Percentiles rank a stretch among this genome's conserved stretches.
Evolutionary conservation across 2,329 filamentous ascomycete genomes (phyloP).

Genomic region (Penicillium sp.): DNA sequence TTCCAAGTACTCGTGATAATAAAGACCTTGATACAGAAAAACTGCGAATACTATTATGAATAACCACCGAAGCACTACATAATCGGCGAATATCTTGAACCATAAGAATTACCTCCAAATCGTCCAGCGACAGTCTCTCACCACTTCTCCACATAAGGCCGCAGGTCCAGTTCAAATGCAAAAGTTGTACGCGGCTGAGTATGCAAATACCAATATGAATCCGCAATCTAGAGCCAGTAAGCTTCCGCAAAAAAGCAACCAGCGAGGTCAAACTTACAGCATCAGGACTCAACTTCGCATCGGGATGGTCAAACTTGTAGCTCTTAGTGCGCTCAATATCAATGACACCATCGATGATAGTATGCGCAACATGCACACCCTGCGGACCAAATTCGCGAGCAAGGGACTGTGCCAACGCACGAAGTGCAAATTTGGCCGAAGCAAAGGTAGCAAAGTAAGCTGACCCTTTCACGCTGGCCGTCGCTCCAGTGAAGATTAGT

Average conservation of each 20-base stretch:
- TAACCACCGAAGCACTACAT: too few relatives aligned
- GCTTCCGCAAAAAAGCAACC: conserved; percentile 3
- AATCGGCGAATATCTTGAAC: background rate
- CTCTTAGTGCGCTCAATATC: conserved; percentile 69
- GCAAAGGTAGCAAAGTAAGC: conserved; percentile 69
- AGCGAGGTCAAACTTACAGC: conserved; percentile 54
- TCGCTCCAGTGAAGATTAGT: conserved; percentile 82
- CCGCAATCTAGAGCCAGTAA: conserved; percentile 64
- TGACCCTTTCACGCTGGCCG: conserved; percentile 70
- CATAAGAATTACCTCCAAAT: background rate
- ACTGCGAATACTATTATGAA: too few relatives aligned
- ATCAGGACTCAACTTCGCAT: conserved; percentile 69
- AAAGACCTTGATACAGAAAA: too few relatives aligned
- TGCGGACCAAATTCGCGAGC: conserved; percentile 79
- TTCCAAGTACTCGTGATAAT: too few relatives aligned
- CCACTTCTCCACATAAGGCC: conserved; percentile 82
- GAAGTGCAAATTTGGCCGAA: conserved; percentile 72
- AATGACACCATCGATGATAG: conserved; percentile 80
- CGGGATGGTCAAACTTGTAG: conserved; percentile 54
- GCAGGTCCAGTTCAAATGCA: conserved; percentile 75
- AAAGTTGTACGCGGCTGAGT: conserved; percentile 75
- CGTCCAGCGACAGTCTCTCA: conserved; percentile 36
- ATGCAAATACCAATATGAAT: conserved; percentile 80
- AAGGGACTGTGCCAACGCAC: conserved; percentile 69
- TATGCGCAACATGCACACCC: conserved; percentile 78